Conservation (phyloP, 176 grass and related monocot genomes). For the Hyparrhenia diplandra region DNA sequence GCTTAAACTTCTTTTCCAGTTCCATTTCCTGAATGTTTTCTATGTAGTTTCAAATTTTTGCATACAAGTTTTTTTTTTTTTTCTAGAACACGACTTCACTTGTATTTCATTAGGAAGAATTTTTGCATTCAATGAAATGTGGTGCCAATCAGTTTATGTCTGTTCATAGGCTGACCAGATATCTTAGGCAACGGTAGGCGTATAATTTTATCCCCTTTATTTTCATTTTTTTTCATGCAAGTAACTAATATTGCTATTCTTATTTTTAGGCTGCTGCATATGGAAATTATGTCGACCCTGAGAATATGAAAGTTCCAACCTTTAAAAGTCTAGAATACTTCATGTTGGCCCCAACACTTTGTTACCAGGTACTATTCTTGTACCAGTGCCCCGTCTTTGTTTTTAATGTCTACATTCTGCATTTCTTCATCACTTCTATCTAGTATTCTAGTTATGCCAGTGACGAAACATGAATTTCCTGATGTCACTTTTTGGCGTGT, state of each 20-base stretch:
- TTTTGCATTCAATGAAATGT: not conserved
- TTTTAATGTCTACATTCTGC: not conserved
- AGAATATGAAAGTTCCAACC: conserved; percentile 54
- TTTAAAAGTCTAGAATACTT: conserved; percentile 70
- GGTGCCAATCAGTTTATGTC: not conserved
- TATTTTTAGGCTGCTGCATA: conserved; percentile 39
- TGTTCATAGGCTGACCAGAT: not conserved
- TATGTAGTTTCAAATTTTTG: not conserved
- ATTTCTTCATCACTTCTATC: not conserved
- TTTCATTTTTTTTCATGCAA: conserved; percentile 3
- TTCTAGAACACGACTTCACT: too few relatives aligned
- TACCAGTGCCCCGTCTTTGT: not conserved
- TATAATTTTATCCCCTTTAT: not conserved
- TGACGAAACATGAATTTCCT: not conserved
- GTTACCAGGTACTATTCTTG: conserved; percentile 77
- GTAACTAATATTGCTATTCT: not conserved
- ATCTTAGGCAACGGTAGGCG: too few relatives aligned
- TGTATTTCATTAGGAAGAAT: too few relatives aligned
- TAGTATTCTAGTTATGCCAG: not conserved
- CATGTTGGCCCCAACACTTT: conserved; percentile 91
- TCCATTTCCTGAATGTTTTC: not conserved
- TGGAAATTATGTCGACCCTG: conserved; percentile 38
- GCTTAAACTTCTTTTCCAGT: not conserved
- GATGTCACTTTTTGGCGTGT: conserved; percentile 19
- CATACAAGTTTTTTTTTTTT: too few relatives aligned